Evolutionary conservation across 2,329 filamentous ascomycete species (phyloP).

Genomic region (Gnomoniopsis sp.): DNA sequence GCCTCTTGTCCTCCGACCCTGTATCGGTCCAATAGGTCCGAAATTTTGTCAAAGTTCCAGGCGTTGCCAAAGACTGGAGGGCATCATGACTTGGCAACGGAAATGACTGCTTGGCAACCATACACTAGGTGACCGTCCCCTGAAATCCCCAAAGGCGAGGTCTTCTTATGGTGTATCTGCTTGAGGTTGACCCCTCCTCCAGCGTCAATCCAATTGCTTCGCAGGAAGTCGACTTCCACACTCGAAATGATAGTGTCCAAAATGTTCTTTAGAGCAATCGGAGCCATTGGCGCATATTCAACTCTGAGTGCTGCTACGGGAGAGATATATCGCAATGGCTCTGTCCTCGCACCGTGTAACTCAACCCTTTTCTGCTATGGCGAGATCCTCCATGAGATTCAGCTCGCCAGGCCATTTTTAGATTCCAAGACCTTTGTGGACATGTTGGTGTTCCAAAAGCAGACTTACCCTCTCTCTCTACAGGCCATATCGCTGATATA

Average conservation of each 20-base stretch:
- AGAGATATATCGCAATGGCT: conserved; percentile 59
- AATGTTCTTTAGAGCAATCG: neutral
- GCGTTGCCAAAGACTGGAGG: too few species aligned
- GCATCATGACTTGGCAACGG: too few species aligned
- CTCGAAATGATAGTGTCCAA: neutral
- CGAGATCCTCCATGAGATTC: conserved; percentile 58
- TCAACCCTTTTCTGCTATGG: conserved; percentile 67
- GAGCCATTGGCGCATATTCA: conserved; percentile 2
- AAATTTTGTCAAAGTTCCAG: too few species aligned
- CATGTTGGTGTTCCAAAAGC: conserved; percentile 38
- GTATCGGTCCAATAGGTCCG: too few species aligned
- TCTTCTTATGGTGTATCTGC: too few species aligned
- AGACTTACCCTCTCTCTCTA: too few species aligned
- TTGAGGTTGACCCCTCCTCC: too few species aligned
- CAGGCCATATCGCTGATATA: neutral
- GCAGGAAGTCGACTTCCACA: neutral
- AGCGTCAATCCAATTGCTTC: neutral
- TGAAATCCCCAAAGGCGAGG: too few species aligned
- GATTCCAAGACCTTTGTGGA: conserved; percentile 73
- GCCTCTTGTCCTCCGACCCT: too few species aligned
- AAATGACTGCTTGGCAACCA: too few species aligned
- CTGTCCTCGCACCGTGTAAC: conserved; percentile 61
- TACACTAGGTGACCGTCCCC: too few species aligned
- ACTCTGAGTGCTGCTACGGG: conserved; percentile 30
- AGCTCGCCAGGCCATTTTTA: conserved; percentile 60